Conservation (phyloP, 768 basidiomycete genomes). For the Kwoniella sp. region DNA sequence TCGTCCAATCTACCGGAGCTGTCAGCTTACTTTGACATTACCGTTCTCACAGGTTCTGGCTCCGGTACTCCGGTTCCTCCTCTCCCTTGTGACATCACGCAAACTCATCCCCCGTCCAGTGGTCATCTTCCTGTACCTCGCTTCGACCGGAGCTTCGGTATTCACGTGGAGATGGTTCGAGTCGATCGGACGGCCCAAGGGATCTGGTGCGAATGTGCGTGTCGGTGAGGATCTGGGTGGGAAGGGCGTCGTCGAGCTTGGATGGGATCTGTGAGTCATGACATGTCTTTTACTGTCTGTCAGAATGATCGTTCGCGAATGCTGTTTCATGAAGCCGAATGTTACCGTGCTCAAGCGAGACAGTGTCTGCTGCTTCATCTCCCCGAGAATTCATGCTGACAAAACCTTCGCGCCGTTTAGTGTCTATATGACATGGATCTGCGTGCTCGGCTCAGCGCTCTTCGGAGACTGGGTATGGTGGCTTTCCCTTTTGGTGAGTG, state of each 20-base stretch:
- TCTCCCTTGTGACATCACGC: conserved; percentile 36
- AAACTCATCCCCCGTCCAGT: conserved; percentile 24
- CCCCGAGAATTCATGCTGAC: not conserved
- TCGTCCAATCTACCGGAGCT: not conserved
- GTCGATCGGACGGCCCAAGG: conserved; percentile 41
- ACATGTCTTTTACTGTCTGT: not conserved
- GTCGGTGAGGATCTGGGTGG: conserved; percentile 52
- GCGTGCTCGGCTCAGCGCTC: conserved; percentile 45
- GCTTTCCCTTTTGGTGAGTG: conserved; percentile 47
- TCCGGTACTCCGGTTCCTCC: conserved; percentile 29
- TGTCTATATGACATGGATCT: conserved; percentile 54
- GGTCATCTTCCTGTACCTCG: conserved; percentile 33
- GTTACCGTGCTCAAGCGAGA: too few species aligned
- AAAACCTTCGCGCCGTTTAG: conserved; percentile 15
- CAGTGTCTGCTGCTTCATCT: not conserved
- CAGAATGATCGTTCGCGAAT: not conserved
- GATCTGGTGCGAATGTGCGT: conserved; percentile 26
- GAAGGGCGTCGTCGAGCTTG: conserved; percentile 49
- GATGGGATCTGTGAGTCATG: conserved; percentile 53
- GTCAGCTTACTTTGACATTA: too few species aligned
- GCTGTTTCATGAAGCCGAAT: too few species aligned
- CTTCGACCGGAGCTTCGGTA: conserved; percentile 31
- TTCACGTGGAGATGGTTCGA: conserved; percentile 49
- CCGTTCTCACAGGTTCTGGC: conserved; percentile 19
- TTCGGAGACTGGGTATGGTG: conserved; percentile 53